Percentiles rank a stretch among this genome's conserved stretches.
Conservation (phyloP, 2,329 filamentous ascomycete species). For the Gaeumannomyces sp. region DNA sequence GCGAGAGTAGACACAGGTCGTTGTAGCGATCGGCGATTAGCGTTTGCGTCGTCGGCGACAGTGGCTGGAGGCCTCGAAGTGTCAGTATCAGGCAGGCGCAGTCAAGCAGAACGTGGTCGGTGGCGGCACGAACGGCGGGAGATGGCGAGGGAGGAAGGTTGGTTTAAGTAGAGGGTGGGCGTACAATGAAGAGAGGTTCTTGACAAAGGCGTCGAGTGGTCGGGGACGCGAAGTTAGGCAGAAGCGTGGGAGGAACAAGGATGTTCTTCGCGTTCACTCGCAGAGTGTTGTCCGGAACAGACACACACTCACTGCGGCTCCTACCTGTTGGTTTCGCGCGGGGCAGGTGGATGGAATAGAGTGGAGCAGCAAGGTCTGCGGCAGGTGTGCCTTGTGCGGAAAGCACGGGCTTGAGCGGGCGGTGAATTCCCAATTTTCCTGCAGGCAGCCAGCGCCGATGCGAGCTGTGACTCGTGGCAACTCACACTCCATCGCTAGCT, state of each 20-base stretch:
- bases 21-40: background rate
- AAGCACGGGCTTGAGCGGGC: no score
- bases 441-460: no score
- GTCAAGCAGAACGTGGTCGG: background rate
- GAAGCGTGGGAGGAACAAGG: background rate
- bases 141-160: background rate
- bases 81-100: background rate
- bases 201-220: background rate
- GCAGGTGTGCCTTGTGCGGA: background rate
- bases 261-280: background rate
- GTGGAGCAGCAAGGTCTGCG: background rate
- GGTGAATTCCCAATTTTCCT: no score
- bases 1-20: background rate
- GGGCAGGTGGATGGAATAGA: background rate
- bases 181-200: background rate
- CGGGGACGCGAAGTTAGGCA: background rate
- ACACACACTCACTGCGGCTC: background rate
- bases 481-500: background rate
- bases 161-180: background rate
- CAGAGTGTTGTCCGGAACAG: background rate
- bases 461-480: background rate
- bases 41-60: background rate
- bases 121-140: background rate
- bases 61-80: background rate
- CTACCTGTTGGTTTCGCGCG: background rate